Percentiles rank a stretch among this genome's conserved stretches.
Conservation (phyloP, 129 eudicot genomes). For the Escallonia rubra region DNA sequence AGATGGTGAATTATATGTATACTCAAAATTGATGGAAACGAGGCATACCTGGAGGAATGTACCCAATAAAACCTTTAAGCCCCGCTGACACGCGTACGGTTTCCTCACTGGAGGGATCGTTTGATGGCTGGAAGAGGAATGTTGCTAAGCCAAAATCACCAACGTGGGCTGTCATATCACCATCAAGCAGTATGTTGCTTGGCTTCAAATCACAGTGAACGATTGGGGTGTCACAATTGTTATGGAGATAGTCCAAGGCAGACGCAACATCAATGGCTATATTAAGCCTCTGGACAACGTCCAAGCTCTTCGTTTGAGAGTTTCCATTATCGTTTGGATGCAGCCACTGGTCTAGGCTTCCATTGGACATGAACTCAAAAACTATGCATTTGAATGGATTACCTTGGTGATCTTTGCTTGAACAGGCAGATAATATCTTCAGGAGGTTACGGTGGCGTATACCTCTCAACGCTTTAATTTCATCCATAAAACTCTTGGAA, state of each 20-base stretch:
- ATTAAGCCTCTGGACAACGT: conserved; percentile 3
- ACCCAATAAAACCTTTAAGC: conserved; percentile 14
- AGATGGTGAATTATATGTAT: neutral
- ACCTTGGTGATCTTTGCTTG: conserved; percentile 10
- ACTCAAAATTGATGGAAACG: too few relatives aligned
- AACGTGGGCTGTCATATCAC: conserved; percentile 20
- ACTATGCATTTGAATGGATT: conserved; percentile 3
- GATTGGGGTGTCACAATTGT: conserved; percentile 9
- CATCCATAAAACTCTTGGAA: conserved; percentile 13
- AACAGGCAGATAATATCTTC: conserved; percentile 9
- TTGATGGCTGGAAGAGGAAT: conserved; percentile 4
- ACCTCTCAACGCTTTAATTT: conserved; percentile 1
- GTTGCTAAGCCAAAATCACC: conserved; percentile 24
- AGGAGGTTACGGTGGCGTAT: conserved; percentile 10
- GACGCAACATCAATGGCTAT: conserved; percentile 18
- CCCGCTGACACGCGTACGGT: neutral
- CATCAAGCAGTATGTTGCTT: conserved; percentile 25
- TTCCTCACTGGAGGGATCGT: neutral
- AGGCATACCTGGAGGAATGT: conserved; percentile 14
- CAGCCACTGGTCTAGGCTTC: conserved; percentile 17
- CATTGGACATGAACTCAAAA: conserved; percentile 14
- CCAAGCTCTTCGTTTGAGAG: conserved; percentile 1
- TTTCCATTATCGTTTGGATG: neutral
- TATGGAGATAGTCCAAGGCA: conserved; percentile 31
- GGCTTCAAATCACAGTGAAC: conserved; percentile 23